A percentile compares a stretch with the other conserved stretches of the same genome.
Evolutionary conservation across 306 rosid genomes (phyloP).

Genomic region (Astragalus membranaceus): DNA sequence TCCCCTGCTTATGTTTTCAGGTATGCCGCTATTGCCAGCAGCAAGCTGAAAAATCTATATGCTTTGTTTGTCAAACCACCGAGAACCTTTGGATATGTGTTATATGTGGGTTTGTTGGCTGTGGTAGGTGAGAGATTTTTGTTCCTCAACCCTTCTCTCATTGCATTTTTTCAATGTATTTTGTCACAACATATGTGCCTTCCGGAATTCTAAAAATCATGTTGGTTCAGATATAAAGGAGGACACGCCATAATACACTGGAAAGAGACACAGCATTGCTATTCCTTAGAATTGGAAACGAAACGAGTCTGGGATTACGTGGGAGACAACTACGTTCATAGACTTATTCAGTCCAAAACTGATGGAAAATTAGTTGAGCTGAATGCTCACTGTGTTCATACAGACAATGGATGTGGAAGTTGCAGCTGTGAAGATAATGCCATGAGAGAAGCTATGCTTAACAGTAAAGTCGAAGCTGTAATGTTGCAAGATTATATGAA

Average conservation of each 20-base stretch:
- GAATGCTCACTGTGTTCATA: constrained; percentile 56
- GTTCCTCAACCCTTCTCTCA: not conserved
- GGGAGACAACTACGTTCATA: constrained; percentile 94
- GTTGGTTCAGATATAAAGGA: constrained; percentile 63
- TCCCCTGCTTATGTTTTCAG: constrained; percentile 30
- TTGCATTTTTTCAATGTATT: not conserved
- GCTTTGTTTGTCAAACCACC: constrained; percentile 83
- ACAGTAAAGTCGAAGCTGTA: constrained; percentile 96
- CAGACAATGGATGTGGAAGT: constrained; percentile 52
- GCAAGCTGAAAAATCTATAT: constrained; percentile 87
- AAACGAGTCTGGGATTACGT: constrained; percentile 94
- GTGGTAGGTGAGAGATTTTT: constrained; percentile 71
- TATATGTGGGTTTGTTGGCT: constrained; percentile 94
- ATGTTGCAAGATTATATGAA: constrained; percentile 25
- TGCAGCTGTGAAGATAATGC: constrained; percentile 69
- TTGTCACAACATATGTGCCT: not conserved
- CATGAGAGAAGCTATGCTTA: constrained; percentile 68
- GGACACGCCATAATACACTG: constrained; percentile 92
- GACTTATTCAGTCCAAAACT: constrained; percentile 89
- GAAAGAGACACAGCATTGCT: constrained; percentile 94
- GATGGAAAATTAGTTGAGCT: constrained; percentile 90
- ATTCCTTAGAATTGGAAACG: constrained; percentile 91
- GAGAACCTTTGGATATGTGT: constrained; percentile 98
- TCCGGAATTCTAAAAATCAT: constrained; percentile 11
- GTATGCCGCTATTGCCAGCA: constrained; percentile 96